Evolutionary conservation across 2,329 filamentous ascomycete species (phyloP).

Genomic region (Fusarium caatingaense): DNA sequence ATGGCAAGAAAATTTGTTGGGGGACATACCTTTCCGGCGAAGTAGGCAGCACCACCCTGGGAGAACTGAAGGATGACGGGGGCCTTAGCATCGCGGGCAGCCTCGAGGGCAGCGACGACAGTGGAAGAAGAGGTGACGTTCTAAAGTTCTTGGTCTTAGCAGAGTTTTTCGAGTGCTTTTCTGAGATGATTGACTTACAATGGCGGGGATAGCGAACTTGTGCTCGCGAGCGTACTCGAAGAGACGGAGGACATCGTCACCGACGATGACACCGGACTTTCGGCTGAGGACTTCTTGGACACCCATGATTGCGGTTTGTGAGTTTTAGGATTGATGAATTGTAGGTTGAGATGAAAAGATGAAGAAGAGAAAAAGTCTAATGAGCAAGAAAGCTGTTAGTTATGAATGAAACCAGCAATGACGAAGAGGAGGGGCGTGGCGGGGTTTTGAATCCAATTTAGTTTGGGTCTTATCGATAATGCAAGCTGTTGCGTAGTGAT

Average conservation of each 20-base stretch:
- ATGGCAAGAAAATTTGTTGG: not conserved
- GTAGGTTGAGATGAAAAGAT: constrained; percentile 35
- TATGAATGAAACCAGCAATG: constrained; percentile 39
- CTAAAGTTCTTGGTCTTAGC: constrained; percentile 38
- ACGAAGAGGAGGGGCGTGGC: constrained; percentile 39
- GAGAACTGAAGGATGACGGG: constrained; percentile 94
- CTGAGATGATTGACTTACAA: constrained; percentile 55
- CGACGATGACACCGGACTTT: constrained; percentile 66
- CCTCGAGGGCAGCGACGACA: constrained; percentile 86
- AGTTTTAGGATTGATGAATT: constrained; percentile 24
- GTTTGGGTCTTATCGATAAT: constrained; percentile 44
- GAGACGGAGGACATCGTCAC: constrained; percentile 69
- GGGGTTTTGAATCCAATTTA: constrained; percentile 44
- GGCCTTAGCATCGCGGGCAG: constrained; percentile 89
- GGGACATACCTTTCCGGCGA: constrained; percentile 79
- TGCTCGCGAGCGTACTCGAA: constrained; percentile 93
- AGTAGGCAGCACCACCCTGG: constrained; percentile 93
- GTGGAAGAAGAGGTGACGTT: constrained; percentile 94
- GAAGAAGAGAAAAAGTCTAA: constrained; percentile 35
- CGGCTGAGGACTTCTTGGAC: constrained; percentile 59
- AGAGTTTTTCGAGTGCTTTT: not conserved
- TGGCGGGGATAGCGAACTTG: constrained; percentile 87
- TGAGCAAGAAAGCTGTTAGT: constrained; percentile 42
- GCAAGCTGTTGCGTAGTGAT: constrained; percentile 16
- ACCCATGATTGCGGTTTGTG: constrained; percentile 52